Base-by-base conservation (phyloP, 108 stramenopile genomes). In the Cyclotella baltica region DNA sequence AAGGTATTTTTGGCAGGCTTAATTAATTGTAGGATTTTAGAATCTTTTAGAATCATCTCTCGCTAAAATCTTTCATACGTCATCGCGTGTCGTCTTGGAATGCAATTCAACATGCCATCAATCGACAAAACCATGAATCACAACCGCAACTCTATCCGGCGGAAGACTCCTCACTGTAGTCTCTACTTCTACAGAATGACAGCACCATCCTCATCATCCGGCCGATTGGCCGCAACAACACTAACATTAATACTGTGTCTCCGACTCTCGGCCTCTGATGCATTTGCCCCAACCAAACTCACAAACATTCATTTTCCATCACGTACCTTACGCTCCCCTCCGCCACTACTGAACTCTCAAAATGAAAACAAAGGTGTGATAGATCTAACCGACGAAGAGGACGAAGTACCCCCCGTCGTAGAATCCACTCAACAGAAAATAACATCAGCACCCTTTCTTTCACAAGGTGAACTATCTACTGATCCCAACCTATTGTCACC, bases 381-480 rank as follows among this genome's bases (percentile, higher is more conserved):
- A 36, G 82, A 83, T 47, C 25, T 83, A 30, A 83, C 82, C 30
- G 82, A 83, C 16, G 82, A 83, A 3, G 82, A 83, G 30, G 82
- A 83, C n/a, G 82, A 83, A 2, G 58, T 61, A 28, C 1, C 25
- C 18, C n/a, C 27, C 9, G 18, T 15, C 13, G 29, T 38, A 13
- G 10, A 15, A 40, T 23, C 55, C 6, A 34, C 59, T 34, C 27
- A 20, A 2, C 47, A 62, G 0, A 65, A 50, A 36, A 22, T 29
- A 46, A 28, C 37, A 28, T 55, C 61, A 16, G 91, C 91, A 16
- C 91, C 90, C n/a, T 95, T 95, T 75, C 68, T 95, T 8, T 88
- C 88, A 34, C 94, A 95, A 57, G 90, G 92, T 56, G 90, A 92
- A 71, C 71, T 92, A 15, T 70, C 71, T 20, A 83, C 89, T 53